A percentile compares a stretch with the other conserved stretches of the same genome.
phyloP scores from a whole-genome alignment of 345 rosid genomes.

The Linum trigynum region DNA sequence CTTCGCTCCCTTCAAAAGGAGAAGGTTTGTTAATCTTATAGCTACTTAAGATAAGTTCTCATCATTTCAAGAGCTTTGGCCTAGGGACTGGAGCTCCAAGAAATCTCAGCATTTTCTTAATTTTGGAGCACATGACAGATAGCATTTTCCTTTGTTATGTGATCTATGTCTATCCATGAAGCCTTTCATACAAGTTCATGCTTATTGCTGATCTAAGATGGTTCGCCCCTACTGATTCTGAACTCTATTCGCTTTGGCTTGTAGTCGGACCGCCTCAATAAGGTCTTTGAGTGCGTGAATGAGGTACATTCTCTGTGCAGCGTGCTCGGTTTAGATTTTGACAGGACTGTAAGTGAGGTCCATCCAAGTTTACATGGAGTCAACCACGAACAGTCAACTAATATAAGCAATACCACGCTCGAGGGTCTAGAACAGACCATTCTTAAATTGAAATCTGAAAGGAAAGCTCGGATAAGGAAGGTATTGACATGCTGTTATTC shows the following conservation, averaged over 20 bases:
- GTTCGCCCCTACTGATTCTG: background rate
- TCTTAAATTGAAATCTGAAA: constrained; percentile 55
- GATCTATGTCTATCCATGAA: background rate
- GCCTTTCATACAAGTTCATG: background rate
- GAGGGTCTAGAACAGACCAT: constrained; percentile 72
- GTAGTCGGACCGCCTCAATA: constrained; percentile 87
- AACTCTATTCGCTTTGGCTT: constrained; percentile 8
- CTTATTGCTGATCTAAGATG: background rate
- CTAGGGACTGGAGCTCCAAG: background rate
- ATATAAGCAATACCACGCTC: constrained; percentile 66
- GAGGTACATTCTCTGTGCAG: constrained; percentile 82
- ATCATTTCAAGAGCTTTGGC: too few species aligned
- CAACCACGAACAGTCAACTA: constrained; percentile 67
- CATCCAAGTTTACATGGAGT: constrained; percentile 81
- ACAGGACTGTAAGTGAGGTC: constrained; percentile 68
- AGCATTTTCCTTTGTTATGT: background rate
- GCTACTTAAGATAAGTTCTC: background rate
- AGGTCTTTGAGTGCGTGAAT: constrained; percentile 64
- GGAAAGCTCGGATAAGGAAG: constrained; percentile 65
- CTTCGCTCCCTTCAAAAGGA: constrained; percentile 75
- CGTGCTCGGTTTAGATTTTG: constrained; percentile 78
- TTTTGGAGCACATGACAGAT: background rate
- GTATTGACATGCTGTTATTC: constrained; percentile 23
- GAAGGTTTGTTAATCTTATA: constrained; percentile 43
- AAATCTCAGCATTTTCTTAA: background rate